Conservation (phyloP, 73 alveolate genomes). For the Paramecium primaurelia region DNA sequence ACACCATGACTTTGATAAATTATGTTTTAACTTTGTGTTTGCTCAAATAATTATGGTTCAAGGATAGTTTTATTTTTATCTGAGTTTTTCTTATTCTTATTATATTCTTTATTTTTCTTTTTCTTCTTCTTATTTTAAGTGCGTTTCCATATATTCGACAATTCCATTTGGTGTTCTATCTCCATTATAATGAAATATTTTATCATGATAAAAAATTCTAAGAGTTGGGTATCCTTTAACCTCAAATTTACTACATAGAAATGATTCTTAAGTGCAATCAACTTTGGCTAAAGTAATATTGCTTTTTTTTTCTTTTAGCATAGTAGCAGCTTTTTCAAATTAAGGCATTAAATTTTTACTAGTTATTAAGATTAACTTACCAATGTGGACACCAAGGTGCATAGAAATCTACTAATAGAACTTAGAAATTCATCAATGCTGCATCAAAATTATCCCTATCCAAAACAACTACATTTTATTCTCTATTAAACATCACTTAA, state of each 20-base stretch:
- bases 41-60: neutral
- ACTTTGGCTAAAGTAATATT: slow-evolving; percentile 7
- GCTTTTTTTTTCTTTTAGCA: neutral
- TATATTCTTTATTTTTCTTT: neutral
- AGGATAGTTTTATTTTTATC: neutral
- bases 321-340: slow-evolving; percentile 2
- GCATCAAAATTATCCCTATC: neutral
- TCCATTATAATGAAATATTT: neutral
- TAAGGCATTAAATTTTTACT: neutral
- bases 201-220: slow-evolving; percentile 34
- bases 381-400: slow-evolving; percentile 58
- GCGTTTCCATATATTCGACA: neutral
- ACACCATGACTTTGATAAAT: neutral
- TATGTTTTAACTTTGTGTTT: neutral
- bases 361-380: neutral
- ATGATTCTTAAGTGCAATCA: slow-evolving; percentile 1
- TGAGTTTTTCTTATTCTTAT: neutral
- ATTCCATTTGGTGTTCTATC: neutral
- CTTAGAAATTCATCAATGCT: slow-evolving; percentile 35
- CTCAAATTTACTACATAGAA: neutral
- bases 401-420: neutral
- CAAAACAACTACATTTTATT: neutral
- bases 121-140: neutral
- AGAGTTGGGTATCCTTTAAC: slow-evolving; percentile 44
- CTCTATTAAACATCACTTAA: neutral